phyloP scores from a whole-genome alignment of 331 rosid species.

The Dryas integrifolia region DNA sequence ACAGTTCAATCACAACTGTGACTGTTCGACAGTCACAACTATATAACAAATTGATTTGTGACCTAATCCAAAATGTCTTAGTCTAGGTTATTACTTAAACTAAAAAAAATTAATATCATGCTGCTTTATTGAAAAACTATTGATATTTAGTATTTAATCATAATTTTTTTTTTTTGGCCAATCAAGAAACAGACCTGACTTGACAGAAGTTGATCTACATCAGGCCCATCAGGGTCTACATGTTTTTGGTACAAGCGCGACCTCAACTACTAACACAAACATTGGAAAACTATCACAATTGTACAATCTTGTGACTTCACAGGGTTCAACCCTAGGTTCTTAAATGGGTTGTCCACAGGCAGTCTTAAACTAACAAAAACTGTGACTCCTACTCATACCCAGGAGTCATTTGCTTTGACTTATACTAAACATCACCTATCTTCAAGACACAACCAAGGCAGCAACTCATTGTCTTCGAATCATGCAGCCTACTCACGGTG shows the following conservation, averaged over 20 bases:
- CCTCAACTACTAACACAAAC: not conserved
- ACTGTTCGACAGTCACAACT: no score
- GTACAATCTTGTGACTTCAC: not conserved
- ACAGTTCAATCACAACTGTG: no score
- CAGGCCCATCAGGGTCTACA: not conserved
- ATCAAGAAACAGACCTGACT: not conserved
- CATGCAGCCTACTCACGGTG: constrained; percentile 32
- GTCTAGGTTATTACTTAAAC: no score
- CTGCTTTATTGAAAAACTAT: no score
- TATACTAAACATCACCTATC: constrained; percentile 12
- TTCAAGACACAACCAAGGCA: constrained; percentile 9
- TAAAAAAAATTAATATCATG: no score
- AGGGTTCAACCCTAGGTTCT: not conserved
- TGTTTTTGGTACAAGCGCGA: not conserved
- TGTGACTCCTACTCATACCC: not conserved
- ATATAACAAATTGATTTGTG: no score
- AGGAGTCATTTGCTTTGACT: not conserved
- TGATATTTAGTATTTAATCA: no score
- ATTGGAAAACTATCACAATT: not conserved
- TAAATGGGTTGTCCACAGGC: not conserved
- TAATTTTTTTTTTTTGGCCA: no score
- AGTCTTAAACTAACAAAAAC: not conserved
- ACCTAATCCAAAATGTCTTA: no score
- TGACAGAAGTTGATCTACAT: not conserved
- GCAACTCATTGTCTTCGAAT: constrained; percentile 19